phyloP scores from a whole-genome alignment of 2,329 filamentous ascomycete genomes.

The Alternaria solani region DNA sequence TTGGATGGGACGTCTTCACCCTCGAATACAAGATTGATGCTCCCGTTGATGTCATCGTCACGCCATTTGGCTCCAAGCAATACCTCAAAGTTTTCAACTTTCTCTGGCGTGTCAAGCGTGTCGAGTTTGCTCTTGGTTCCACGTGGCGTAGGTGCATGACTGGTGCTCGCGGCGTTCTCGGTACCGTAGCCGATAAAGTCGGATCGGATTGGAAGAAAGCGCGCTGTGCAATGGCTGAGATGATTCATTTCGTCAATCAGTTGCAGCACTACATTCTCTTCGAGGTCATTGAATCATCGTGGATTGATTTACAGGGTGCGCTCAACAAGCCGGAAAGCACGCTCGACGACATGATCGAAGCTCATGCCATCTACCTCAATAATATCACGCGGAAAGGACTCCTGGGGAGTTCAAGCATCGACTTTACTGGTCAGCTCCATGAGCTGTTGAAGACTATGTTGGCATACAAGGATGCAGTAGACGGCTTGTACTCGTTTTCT shows the following conservation, averaged over 20 bases:
- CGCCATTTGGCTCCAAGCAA: conserved; percentile 92
- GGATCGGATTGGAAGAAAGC: conserved; percentile 88
- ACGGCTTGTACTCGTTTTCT: conserved; percentile 92
- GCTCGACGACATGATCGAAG: conserved; percentile 91
- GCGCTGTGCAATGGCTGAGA: conserved; percentile 88
- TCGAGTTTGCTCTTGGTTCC: conserved; percentile 89
- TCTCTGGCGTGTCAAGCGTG: conserved; percentile 95
- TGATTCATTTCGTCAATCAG: conserved; percentile 98
- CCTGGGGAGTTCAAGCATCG: conserved; percentile 73
- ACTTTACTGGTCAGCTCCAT: conserved; percentile 89
- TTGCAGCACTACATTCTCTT: conserved; percentile 99
- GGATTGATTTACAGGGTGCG: conserved; percentile 86
- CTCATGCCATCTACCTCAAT: conserved; percentile 88
- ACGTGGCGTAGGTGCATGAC: conserved; percentile 98
- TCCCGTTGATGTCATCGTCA: conserved; percentile 95
- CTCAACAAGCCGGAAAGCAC: conserved; percentile 87
- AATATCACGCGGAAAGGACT: conserved; percentile 96
- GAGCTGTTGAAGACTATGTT: conserved; percentile 95
- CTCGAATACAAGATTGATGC: conserved; percentile 98
- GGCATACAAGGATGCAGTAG: conserved; percentile 88
- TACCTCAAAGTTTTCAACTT: conserved; percentile 99
- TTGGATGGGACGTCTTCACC: conserved; percentile 99
- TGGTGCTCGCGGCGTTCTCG: conserved; percentile 87
- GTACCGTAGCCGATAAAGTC: conserved; percentile 75
- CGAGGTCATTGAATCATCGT: conserved; percentile 96